Base-by-base conservation (phyloP, 2,329 filamentous ascomycete species). In the Ceratocystiopsis minuta region DNA sequence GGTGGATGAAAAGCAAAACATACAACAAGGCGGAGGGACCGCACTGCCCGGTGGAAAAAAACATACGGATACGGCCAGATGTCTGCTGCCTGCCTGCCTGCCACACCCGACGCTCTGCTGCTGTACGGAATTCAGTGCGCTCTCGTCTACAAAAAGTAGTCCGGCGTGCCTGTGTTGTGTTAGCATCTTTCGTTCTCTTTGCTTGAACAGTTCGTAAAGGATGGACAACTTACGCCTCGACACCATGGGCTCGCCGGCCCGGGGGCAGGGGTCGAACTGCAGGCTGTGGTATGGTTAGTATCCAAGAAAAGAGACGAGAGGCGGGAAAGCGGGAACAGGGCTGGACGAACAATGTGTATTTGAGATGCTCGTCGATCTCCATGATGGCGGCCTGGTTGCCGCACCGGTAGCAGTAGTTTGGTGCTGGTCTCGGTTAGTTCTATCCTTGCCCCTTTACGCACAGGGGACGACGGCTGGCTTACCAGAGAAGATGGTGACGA, bases 381-480 rank as follows among this genome's bases (percentile, higher is more conserved):
- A 98, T 98, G 61, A 98, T 96, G n/a, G 90, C 90, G 44, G 90
- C 90, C 64, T 96, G 90, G 64, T 98, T 98, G 57, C 90, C 90
- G 58, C 90, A 98, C 60, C 90, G 77, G 71, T 98, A 96, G 68
- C 88, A 98, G 70, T 98, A 98, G 62, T 88, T 88, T 49, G 82
- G 82, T 42, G 82, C 82, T 77, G 55, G 7, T 31, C 17, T 13
- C 9, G 16, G 44, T 41, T 28, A 45, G 20, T 20, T 7, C n/a
- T n/a, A n/a, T 20, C 4, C 4, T 20, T 20, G 4, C 20, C 7
- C 20, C 20, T 20, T 20, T 20, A 7, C 24, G 24, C 4, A 28
- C 24, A 10, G 2, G 9, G 24, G 24, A 17, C 35, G 38, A 57
- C 66, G 50, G 65, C 4, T 20, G 24, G 4, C 24, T 10, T 28